Conservation (phyloP, 1,284 basidiomycete genomes). For the Pseudozyma sp. region DNA sequence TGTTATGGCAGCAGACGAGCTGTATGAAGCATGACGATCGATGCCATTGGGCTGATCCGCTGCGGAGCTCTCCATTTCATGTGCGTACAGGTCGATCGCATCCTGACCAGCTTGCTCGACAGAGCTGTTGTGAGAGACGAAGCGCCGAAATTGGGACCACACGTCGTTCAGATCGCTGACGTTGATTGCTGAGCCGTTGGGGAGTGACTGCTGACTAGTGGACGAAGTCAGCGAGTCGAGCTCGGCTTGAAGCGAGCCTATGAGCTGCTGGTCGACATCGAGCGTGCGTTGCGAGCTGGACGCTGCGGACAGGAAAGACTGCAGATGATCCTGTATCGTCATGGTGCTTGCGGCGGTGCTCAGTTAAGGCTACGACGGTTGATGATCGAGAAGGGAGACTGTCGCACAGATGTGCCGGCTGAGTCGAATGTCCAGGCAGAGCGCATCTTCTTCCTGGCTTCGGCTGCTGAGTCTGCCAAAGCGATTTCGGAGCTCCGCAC, state of each 20-base stretch:
- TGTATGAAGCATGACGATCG: conserved; percentile 8
- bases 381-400: background rate
- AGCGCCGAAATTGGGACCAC: conserved; percentile 35
- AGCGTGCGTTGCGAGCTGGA: conserved; percentile 46
- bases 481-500: background rate
- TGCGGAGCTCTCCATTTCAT: conserved; percentile 22
- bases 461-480: conserved; percentile 1
- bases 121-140: conserved; percentile 16
- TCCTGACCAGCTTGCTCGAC: conserved; percentile 19
- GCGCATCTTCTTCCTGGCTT: conserved; percentile 2
- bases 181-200: background rate
- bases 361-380: background rate
- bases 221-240: conserved; percentile 18
- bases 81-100: conserved; percentile 21
- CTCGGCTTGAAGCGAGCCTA: conserved; percentile 30
- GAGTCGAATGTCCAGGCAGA: conserved; percentile 11
- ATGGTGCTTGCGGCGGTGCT: conserved; percentile 1
- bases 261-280: conserved; percentile 41
- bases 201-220: conserved; percentile 4
- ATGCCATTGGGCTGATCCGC: background rate
- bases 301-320: conserved; percentile 23
- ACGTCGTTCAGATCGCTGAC: conserved; percentile 4
- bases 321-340: conserved; percentile 37
- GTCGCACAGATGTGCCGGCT: background rate
- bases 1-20: conserved; percentile 20